Conservation (phyloP, 2,329 filamentous ascomycete species). For the Delphinella strobiligena region DNA sequence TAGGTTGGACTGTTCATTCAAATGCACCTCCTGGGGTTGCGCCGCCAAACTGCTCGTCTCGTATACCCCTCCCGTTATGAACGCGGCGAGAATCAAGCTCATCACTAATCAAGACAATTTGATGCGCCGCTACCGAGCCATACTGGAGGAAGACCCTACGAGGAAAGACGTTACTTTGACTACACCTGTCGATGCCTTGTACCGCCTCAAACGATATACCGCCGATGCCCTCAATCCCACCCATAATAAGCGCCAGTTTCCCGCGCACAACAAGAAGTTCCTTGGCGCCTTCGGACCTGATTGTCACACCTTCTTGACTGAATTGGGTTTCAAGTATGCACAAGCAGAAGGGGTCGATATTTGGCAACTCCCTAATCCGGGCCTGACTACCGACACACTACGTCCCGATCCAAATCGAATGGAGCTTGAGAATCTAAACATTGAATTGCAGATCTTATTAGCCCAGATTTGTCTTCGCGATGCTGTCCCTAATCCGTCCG, state of each 20-base stretch:
- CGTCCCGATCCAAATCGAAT: conserved; percentile 18
- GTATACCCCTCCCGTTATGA: conserved; percentile 41
- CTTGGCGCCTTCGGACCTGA: conserved; percentile 50
- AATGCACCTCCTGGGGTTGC: conserved; percentile 48
- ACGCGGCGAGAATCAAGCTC: conserved; percentile 33
- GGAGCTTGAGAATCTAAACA: conserved; percentile 47
- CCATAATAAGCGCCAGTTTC: conserved; percentile 42
- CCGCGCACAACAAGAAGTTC: conserved; percentile 51
- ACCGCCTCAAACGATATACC: conserved; percentile 48
- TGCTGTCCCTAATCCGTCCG: conserved; percentile 14
- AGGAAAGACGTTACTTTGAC: conserved; percentile 42
- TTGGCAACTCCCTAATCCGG: conserved; percentile 20
- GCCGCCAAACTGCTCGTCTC: conserved; percentile 40
- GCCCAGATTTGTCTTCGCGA: conserved; percentile 19
- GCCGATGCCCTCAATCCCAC: conserved; percentile 42
- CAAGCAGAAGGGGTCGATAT: conserved; percentile 13
- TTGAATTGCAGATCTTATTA: conserved; percentile 45
- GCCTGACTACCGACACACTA: conserved; percentile 12
- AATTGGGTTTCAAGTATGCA: conserved; percentile 41
- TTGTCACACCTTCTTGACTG: conserved; percentile 45
- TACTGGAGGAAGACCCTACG: conserved; percentile 38
- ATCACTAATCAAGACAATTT: conserved; percentile 44
- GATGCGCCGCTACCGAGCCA: conserved; percentile 40
- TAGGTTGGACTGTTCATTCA: conserved; percentile 27
- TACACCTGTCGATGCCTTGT: conserved; percentile 41